Evolutionary conservation across 2,329 filamentous ascomycete genomes (phyloP).

Genomic region (Furcasterigmium furcatum): DNA sequence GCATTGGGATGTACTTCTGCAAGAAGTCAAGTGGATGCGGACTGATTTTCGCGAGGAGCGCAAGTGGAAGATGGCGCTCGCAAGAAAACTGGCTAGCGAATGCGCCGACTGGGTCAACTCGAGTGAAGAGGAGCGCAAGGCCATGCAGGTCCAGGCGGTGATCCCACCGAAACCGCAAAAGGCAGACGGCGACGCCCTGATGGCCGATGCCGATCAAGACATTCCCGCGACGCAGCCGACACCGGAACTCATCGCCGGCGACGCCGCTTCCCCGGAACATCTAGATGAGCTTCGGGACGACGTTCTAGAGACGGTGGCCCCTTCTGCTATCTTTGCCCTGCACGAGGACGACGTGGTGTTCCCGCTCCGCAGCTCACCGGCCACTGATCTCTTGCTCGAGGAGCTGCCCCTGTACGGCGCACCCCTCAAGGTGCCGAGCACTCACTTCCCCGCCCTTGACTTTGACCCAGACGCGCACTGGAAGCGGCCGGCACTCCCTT

Average conservation of each 20-base stretch:
- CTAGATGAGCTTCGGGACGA: conserved; percentile 38
- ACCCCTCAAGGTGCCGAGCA: conserved; percentile 54
- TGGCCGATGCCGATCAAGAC: conserved; percentile 27
- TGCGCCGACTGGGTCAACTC: conserved; percentile 80
- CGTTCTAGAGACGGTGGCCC: conserved; percentile 50
- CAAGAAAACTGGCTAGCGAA: conserved; percentile 74
- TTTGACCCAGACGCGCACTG: conserved; percentile 67
- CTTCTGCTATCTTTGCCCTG: conserved; percentile 80
- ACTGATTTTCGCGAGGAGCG: conserved; percentile 93
- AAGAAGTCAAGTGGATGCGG: conserved; percentile 97
- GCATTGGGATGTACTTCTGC: conserved; percentile 82
- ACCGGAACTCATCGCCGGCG: conserved; percentile 65
- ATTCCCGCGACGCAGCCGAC: conserved; percentile 47
- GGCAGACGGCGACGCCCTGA: conserved; percentile 23
- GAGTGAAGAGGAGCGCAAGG: conserved; percentile 56
- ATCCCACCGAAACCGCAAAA: conserved; percentile 39
- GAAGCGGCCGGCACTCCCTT: conserved; percentile 73
- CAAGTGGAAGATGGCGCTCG: conserved; percentile 86
- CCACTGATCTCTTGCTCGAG: conserved; percentile 71
- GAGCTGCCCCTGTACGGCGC: conserved; percentile 79
- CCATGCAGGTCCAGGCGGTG: conserved; percentile 63
- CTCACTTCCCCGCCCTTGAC: conserved; percentile 55
- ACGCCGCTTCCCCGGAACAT: conserved; percentile 53
- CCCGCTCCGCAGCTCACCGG: conserved; percentile 68
- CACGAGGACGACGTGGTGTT: conserved; percentile 80